Conservation (phyloP, 2,329 filamentous ascomycete genomes). For the Juglanconis sp. region DNA sequence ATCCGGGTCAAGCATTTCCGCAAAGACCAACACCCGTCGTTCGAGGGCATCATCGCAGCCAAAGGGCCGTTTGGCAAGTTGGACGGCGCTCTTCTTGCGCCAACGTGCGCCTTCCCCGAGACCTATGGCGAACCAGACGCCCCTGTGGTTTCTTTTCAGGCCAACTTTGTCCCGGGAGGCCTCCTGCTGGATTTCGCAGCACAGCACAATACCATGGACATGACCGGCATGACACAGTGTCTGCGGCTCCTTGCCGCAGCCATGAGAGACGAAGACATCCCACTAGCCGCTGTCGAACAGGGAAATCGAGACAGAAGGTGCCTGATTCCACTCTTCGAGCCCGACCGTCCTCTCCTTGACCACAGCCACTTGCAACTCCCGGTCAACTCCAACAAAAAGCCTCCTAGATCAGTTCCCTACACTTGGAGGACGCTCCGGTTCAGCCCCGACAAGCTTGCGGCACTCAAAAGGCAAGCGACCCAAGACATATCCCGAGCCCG, state of each 20-base stretch:
- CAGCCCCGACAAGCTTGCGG: too few species aligned
- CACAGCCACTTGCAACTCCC: too few species aligned
- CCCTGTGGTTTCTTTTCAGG: constrained; percentile 23
- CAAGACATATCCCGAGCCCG: too few species aligned
- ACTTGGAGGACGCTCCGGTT: too few species aligned
- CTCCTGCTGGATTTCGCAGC: constrained; percentile 24
- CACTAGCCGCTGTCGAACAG: neutral
- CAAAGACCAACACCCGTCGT: neutral
- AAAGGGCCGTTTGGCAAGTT: constrained; percentile 22
- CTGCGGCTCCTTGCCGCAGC: neutral
- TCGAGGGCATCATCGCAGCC: neutral
- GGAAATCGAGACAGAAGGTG: neutral
- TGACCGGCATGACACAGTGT: constrained; percentile 20
- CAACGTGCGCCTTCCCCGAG: constrained; percentile 26
- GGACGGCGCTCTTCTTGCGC: constrained; percentile 26
- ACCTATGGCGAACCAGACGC: constrained; percentile 20
- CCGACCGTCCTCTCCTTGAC: too few species aligned
- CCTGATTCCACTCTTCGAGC: neutral
- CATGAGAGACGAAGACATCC: neutral
- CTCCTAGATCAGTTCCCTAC: neutral
- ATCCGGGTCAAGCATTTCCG: neutral
- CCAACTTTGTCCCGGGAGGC: constrained; percentile 27
- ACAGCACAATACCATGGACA: constrained; percentile 31
- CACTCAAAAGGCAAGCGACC: too few species aligned
- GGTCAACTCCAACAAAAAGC: too few species aligned